Evolutionary conservation across 164 flowering plant genomes (phyloP).

Genomic region (Kalanchoe fedtschenkoi): DNA sequence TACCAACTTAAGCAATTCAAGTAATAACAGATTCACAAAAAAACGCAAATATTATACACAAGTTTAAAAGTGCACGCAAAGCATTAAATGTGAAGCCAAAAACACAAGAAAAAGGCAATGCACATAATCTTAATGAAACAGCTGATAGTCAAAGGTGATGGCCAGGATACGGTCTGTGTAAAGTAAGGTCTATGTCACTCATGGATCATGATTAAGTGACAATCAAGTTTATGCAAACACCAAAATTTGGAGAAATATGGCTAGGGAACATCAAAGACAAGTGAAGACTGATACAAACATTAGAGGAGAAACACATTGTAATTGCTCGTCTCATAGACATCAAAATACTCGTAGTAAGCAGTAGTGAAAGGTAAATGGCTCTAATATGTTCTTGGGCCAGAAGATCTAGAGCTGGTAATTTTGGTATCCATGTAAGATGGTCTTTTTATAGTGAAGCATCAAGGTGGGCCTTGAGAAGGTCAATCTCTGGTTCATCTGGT

Average conservation of each 20-base stretch:
- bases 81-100: neutral
- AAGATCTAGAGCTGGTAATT: constrained; percentile 17
- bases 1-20: neutral
- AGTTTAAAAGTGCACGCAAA: neutral
- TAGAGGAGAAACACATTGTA: neutral
- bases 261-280: neutral
- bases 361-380: constrained; percentile 1
- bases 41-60: neutral
- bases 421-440: constrained; percentile 20
- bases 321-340: neutral
- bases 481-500: constrained; percentile 69
- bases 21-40: neutral
- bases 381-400: constrained; percentile 21
- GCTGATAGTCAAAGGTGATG: neutral
- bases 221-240: neutral
- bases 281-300: neutral
- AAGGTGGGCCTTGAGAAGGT: constrained; percentile 60
- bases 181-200: neutral
- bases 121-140: neutral
- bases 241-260: neutral
- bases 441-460: constrained; percentile 25
- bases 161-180: neutral
- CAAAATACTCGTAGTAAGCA: neutral
- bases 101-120: neutral
- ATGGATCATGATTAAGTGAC: no score